Conservation (phyloP, 2,329 filamentous ascomycete genomes). For the Microsporum audouinii region DNA sequence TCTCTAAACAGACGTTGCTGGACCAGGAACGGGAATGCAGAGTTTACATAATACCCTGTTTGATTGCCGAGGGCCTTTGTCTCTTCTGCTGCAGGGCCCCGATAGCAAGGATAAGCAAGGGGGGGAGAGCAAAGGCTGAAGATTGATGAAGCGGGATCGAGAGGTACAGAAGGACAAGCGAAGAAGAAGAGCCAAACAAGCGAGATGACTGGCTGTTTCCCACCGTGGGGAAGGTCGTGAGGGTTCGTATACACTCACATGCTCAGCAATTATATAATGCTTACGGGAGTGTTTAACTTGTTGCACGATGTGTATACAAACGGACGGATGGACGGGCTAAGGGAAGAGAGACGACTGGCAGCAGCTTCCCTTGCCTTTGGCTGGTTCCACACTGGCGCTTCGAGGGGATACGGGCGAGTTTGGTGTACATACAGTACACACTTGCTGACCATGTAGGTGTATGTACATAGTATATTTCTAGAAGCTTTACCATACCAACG, state of each 20-base stretch:
- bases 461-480: background rate
- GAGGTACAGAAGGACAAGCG: background rate
- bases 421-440: no score
- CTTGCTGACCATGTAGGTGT: no score
- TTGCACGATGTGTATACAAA: background rate
- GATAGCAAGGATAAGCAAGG: background rate
- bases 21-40: background rate
- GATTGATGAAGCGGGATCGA: background rate
- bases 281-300: background rate
- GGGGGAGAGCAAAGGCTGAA: background rate
- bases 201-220: background rate
- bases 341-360: background rate
- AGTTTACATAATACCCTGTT: slow-evolving; percentile 4
- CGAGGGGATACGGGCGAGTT: background rate
- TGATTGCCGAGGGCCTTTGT: background rate
- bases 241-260: background rate
- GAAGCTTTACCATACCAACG: background rate
- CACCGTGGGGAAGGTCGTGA: background rate
- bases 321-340: background rate
- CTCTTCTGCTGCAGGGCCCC: background rate
- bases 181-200: background rate
- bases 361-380: background rate
- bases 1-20: background rate
- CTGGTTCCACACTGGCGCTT: background rate
- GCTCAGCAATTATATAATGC: background rate